Evolutionary conservation across 495 filamentous ascomycete species (phyloP), one percentile per base, ranked within the genome.

Genomic region (Massariosphaeria phaeospora): DNA sequence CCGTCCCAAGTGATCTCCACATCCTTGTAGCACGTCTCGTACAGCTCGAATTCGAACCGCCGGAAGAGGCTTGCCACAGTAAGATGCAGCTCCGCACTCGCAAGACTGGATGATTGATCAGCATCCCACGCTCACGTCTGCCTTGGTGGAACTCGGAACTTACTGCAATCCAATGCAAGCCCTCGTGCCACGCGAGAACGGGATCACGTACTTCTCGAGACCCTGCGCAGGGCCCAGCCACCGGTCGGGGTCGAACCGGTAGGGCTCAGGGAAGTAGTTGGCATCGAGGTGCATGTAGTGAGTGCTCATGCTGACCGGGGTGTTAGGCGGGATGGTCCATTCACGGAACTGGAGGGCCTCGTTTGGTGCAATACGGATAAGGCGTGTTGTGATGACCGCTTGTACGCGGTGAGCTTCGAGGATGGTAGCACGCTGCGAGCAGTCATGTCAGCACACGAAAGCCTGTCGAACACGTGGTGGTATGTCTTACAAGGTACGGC

Each of bases 351-450:
- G 2, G 2, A 55, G 11, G 17, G 64, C 57, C 23, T 71, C 64
- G 7, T 60, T 53, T 0, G 72, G 75, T n/a, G 71, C 66, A 0
- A 76, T 61, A 7, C 77, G 69, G 9, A 70, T 62, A 1, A 75
- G 55, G 5, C 76, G 71, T 18, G 66, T 59, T 3, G 62, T 63
- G 45, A 75, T 57, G 13, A 73, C 71, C 42, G 70, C 67, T 10
- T 66, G 65, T 1, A 77, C 39, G 1, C 79, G 73, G 9, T 79
- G 61, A 1, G 63, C 64, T 63, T 82, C 79, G n/a, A 62, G 52
- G n/a, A 81, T 66, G 1, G 71, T 66, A 12, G 67, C 78, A 4
- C 36, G 36, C n/a, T n/a, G n/a, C n/a, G n/a, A n/a, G n/a, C n/a
- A n/a, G n/a, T n/a, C n/a, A n/a, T n/a, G n/a, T n/a, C n/a, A n/a